Evolutionary conservation across 306 rosid species (phyloP).

Genomic region (Cucurbita moschata): DNA sequence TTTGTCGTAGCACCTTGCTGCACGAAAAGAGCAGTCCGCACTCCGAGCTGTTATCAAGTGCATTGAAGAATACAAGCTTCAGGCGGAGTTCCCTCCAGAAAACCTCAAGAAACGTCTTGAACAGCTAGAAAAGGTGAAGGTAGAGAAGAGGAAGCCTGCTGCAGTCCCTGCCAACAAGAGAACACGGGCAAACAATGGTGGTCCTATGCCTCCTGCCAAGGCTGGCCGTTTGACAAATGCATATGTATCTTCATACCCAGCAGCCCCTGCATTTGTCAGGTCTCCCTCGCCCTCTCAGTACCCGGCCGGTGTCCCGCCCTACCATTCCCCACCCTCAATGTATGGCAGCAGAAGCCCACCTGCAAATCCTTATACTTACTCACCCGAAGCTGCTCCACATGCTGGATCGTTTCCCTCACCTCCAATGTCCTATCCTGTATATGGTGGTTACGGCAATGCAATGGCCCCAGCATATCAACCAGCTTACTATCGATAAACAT

Average conservation of each 20-base stretch:
- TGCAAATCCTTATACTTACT: conserved; percentile 55
- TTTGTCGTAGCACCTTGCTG: conserved; percentile 68
- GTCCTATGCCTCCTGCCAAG: conserved; percentile 99
- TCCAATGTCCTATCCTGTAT: conserved; percentile 84
- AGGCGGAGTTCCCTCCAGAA: conserved; percentile 73
- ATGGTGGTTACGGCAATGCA: conserved; percentile 74
- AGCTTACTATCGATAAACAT: conserved; percentile 99
- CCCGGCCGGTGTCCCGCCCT: conserved; percentile 77
- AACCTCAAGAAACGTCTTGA: conserved; percentile 91
- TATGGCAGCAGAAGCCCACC: conserved; percentile 97
- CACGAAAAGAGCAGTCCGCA: conserved; percentile 93
- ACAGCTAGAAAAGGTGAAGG: conserved; percentile 86
- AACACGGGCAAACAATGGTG: conserved; percentile 82
- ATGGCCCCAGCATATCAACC: conserved; percentile 96
- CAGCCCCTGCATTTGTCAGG: conserved; percentile 69
- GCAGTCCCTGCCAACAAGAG: conserved; percentile 91
- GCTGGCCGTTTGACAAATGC: conserved; percentile 98
- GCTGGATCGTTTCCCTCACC: conserved; percentile 61
- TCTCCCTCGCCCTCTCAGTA: conserved; percentile 91
- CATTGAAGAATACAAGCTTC: conserved; percentile 93
- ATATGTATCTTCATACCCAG: conserved; percentile 92
- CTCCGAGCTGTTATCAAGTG: conserved; percentile 83
- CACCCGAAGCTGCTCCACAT: conserved; percentile 74
- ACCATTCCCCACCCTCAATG: conserved; percentile 92
- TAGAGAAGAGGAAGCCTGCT: conserved; percentile 72